phyloP scores from a whole-genome alignment of 73 alveolate species.

The Paramecium tetraurelia region DNA sequence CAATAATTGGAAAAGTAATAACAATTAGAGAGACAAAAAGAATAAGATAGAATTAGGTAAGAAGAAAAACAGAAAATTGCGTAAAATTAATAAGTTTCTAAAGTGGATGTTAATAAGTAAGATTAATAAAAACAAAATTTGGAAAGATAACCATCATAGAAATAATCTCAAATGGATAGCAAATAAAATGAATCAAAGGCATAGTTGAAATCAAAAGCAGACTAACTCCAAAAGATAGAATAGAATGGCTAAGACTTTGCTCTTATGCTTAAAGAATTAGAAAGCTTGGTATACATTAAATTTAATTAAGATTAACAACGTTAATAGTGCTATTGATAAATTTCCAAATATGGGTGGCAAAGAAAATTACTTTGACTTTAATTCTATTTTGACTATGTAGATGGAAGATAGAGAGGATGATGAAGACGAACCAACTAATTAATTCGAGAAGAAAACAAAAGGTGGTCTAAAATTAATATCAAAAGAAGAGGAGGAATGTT shows the following conservation, averaged over 20 bases:
- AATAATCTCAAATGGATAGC: not conserved
- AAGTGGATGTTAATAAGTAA: not conserved
- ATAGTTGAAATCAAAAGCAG: not conserved
- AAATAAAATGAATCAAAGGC: not conserved
- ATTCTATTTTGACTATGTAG: not conserved
- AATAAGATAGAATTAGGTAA: not conserved
- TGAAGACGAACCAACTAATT: slow-evolving; percentile 36
- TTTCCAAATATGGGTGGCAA: not conserved
- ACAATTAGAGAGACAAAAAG: not conserved
- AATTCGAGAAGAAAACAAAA: not conserved
- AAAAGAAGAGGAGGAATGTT: slow-evolving; percentile 7
- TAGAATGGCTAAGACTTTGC: not conserved
- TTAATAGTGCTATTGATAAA: not conserved
- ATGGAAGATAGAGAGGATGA: slow-evolving; percentile 69
- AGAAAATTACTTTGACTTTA: slow-evolving; percentile 46
- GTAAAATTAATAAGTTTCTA: not conserved
- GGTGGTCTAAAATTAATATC: not conserved
- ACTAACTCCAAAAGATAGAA: not conserved
- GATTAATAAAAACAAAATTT: not conserved
- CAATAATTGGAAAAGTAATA: not conserved
- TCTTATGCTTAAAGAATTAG: not conserved
- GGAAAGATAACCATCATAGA: not conserved
- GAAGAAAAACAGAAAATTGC: not conserved
- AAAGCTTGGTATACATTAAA: not conserved
- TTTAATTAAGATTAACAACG: not conserved